Evolutionary conservation across 108 stramenopile species (phyloP), one percentile per base, ranked within the genome.

Genomic region (Cyclotella cryptica): DNA sequence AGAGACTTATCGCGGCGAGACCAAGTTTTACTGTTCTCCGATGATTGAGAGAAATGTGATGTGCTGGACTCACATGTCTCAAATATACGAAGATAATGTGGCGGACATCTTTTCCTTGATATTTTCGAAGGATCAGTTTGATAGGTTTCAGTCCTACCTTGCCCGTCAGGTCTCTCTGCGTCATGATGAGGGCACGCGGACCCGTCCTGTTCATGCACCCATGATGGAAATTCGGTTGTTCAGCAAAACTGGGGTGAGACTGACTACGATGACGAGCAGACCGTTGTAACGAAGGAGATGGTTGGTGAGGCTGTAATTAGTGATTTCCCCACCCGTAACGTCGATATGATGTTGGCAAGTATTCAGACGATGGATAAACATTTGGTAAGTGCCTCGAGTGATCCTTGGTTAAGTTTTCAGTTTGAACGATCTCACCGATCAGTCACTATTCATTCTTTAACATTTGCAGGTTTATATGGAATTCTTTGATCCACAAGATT

Each of bases 11-110:
- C 49, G 69, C 27, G 85, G 85, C 22, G 44, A 47, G 26, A 66
- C 77, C 18, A 71, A 81, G 17, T 85, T 72, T 47, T 82, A 81
- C 40, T 77, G 81, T n/a, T 75, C 81, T 28, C 80, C 66, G 10
- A 52, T 71, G 39, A 82, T 85, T 58, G 81, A 85, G 42, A 52
- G 49, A 67, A 77, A 85, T 66, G 66, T 85, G 18, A 30, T 77
- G 14, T 45, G 53, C 52, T 69, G 68, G 76, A 58, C 71, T 12
- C 71, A 55, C 28, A 59, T 72, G 26, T 66, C 68, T 41, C 76
- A 69, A 39, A 61, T 77, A 10, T 76, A 67, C 40, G 76, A 77
- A 52, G 60, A 69, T 46, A 62, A 66, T 63, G 35, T 76, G 57
- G 68, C 68, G 0, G 76, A 77, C 69, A 58, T 77, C 21, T 47